phyloP scores from a whole-genome alignment of 371 early-diverging fungal genomes.

The Basidiobolus heterosporus region DNA sequence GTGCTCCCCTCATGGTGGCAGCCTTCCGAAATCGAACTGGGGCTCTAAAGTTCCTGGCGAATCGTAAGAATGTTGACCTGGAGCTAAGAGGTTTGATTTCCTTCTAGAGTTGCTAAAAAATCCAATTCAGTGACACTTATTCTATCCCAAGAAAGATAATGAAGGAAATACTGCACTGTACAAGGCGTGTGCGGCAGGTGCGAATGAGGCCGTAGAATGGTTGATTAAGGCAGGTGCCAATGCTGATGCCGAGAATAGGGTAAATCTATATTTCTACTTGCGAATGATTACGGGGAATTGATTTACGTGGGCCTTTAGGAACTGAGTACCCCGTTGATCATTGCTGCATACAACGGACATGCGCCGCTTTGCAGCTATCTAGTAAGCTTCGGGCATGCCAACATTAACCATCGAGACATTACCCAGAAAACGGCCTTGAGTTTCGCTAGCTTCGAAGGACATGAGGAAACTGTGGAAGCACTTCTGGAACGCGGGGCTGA shows the following conservation, averaged over 20 bases:
- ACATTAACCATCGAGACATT: conserved; percentile 19
- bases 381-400: conserved; percentile 11
- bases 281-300: conserved; percentile 1
- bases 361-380: conserved; percentile 13
- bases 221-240: conserved; percentile 16
- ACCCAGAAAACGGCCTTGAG: conserved; percentile 17
- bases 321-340: conserved; percentile 19
- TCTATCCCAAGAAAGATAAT: conserved; percentile 10
- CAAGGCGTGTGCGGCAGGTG: conserved; percentile 18
- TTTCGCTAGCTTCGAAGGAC: conserved; percentile 17
- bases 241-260: conserved; percentile 16
- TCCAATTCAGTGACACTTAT: background rate
- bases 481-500: conserved; percentile 14
- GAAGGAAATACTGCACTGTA: conserved; percentile 22
- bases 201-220: conserved; percentile 12
- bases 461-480: conserved; percentile 12
- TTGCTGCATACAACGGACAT: conserved; percentile 21
- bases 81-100: conserved; percentile 4
- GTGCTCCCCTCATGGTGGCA: conserved; percentile 9
- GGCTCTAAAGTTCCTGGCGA: background rate
- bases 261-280: conserved; percentile 5
- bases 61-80: background rate
- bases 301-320: conserved; percentile 4
- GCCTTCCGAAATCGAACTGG: conserved; percentile 3
- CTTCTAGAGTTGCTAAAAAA: background rate